Base-by-base conservation (phyloP, 177 flowering plant genomes). In the Vitis hybrid region DNA sequence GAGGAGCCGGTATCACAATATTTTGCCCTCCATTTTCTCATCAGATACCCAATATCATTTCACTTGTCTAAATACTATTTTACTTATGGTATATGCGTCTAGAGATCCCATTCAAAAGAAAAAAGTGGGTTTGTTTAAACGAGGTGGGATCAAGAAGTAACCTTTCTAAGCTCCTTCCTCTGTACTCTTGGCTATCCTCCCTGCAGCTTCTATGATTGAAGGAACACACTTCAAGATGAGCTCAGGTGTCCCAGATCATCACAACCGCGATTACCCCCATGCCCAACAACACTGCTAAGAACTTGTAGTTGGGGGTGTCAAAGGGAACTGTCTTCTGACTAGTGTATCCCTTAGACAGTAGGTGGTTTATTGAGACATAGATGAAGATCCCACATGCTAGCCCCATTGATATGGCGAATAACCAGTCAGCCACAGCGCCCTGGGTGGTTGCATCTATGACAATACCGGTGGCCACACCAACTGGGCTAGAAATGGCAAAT, bases 351-450 rank as follows among this genome's bases (percentile, higher is more conserved):
- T 89, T 88, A 6, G 85, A 69, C 2, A 89, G 68, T 10, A 90
- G 78, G 82, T 92, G 95, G 77, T 90, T 90, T 19, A 91, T 82
- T 0, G 93, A 87, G 1, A 89, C 92, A 77, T 86, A 88, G 60
- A 92, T 77, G 75, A 92, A 92, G 4, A 92, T 80, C 56, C 97
- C 94, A 67, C 87, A 86, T 2, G 94, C 94, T 17, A 91, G 3
- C 4, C 94, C 94, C 94, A 91, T 91, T 1, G 97, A 91, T 51
- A 88, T 85, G 21, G 94, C 97, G 59, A 71, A 91, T 10, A 88
- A 84, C 97, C 97, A 92, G 68, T 92, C 95, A 0, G 97, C 93
- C 14, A 87, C 86, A 0, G 30, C 40, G n/a, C 97, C 97, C 65
- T 88, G 82, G 2, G 93, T 84, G 0, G 95, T 87, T 63, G 89